Base-by-base conservation (phyloP, 106 monocot genomes). In the Dendrobium catenatum region DNA sequence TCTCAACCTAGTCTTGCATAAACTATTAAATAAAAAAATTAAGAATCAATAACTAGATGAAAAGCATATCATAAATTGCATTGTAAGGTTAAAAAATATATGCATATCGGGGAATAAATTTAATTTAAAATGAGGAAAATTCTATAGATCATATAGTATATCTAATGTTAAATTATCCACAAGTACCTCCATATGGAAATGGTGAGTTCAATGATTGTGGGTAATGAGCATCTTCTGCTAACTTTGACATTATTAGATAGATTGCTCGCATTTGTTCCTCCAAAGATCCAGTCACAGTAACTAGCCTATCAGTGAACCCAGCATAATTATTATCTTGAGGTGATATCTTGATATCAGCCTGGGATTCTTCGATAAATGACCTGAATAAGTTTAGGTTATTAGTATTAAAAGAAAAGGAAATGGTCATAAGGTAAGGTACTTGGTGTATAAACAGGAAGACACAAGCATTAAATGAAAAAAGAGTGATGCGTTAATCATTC, bases 261-360 rank as follows among this genome's bases (percentile, higher is more conserved):
- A 99, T 84, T 33, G 95, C 99, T 17, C 87, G 81, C 89, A 95
- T 89, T 68, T 89, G 89, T 79, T 95, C 87, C 24, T 95, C 90
- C 46, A 89, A 76, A 67, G 95, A 79, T 59, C 99, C 99, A 74
- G 91, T 91, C 44, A 99, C 74, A 26, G 99, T 95, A 68, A 99
- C 95, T 42, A 99, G 83, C 76, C 99, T 89, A 78, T 99, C 99
- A 87, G 89, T 93, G 74, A 95, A 56, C 17, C 95, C 93, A 77
- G 80, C 80, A 86, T 78, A 91, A 73, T 82, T 85, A 84, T 91
- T 79, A 87, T 99, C 95, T 75, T 99, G 99, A 79, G 99, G 99
- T 48, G 99, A 99, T 82, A 99, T 99, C 89, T 99, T 99, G 72
- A 99, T 99, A 72, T 90, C 90, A 87, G 99, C 99, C 49, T 88